Conservation (phyloP, 257 asterid species). For the Fraxinus anomala region DNA sequence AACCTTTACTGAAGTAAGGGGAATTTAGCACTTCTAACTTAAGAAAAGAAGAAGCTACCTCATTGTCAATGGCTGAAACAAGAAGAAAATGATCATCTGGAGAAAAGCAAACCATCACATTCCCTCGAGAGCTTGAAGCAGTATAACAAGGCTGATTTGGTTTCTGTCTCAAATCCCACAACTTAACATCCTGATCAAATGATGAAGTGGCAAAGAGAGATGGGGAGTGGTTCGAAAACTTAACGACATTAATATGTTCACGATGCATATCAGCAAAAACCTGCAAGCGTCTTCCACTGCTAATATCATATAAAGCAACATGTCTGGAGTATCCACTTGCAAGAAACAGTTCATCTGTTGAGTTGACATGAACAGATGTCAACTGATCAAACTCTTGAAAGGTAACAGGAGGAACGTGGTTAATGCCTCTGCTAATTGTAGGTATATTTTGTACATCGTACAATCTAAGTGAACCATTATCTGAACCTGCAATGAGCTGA, state of each 20-base stretch:
- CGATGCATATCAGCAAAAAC: constrained; percentile 79
- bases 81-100: constrained; percentile 93
- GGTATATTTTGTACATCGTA: constrained; percentile 59
- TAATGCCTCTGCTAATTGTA: constrained; percentile 44
- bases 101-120: constrained; percentile 95
- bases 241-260: constrained; percentile 86
- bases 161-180: constrained; percentile 90
- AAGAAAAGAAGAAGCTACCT: constrained; percentile 50
- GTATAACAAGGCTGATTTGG: constrained; percentile 81
- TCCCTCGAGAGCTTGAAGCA: constrained; percentile 79
- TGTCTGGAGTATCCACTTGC: constrained; percentile 90
- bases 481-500: constrained; percentile 97
- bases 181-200: constrained; percentile 81
- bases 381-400: constrained; percentile 89
- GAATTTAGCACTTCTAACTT: not conserved
- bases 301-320: constrained; percentile 80
- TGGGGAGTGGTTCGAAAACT: constrained; percentile 92
- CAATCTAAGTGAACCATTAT: constrained; percentile 80
- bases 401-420: constrained; percentile 42
- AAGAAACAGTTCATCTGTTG: constrained; percentile 85
- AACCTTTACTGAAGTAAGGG: not conserved
- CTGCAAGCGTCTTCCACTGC: constrained; percentile 73
- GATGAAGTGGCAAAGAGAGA: constrained; percentile 89
- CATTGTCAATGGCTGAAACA: constrained; percentile 94
- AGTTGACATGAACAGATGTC: constrained; percentile 91